These are phyloP conservation scores for Stemphylium lycopersici DNA, from an alignment of 2,329 filamentous ascomycete genomes.

Conservation along the genomic window DNA sequence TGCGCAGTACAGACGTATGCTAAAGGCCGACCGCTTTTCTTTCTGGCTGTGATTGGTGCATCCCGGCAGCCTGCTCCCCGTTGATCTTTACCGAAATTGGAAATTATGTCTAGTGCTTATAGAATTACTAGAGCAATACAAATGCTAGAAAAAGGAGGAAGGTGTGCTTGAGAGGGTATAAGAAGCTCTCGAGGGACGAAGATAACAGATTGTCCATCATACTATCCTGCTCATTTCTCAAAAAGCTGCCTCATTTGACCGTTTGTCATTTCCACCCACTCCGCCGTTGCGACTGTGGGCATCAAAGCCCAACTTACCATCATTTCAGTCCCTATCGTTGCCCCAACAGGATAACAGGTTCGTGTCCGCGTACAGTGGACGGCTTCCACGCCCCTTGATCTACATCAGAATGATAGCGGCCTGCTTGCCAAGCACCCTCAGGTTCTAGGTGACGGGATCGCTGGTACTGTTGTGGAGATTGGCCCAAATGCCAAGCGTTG, in stretches of 20 bases:
- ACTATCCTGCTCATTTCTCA: neutral
- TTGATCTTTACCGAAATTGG: neutral
- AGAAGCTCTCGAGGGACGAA: neutral
- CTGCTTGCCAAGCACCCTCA: conserved; percentile 60
- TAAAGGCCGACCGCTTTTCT: too few species aligned
- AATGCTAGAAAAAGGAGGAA: neutral
- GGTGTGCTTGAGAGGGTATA: neutral
- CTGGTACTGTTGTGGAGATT: conserved; percentile 60
- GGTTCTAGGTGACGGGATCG: conserved; percentile 59
- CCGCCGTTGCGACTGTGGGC: conserved; percentile 50
- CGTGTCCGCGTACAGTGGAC: conserved; percentile 64
- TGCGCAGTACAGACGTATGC: too few species aligned
- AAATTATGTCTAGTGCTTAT: conserved; percentile 11
- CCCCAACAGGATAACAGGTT: conserved; percentile 54
- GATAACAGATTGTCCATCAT: neutral
- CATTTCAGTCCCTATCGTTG: conserved; percentile 45
- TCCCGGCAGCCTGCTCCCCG: too few species aligned
- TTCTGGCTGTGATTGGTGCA: too few species aligned
- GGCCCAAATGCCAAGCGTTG: conserved; percentile 55
- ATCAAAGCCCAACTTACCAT: conserved; percentile 46
- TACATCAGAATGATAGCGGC: conserved; percentile 67
- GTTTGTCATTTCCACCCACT: conserved; percentile 42
- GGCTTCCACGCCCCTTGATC: conserved; percentile 65
- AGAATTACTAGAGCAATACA: conserved; percentile 4
- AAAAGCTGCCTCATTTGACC: neutral